Evolutionary conservation across 495 filamentous ascomycete species (phyloP).

Genomic region (Collariella sp.): DNA sequence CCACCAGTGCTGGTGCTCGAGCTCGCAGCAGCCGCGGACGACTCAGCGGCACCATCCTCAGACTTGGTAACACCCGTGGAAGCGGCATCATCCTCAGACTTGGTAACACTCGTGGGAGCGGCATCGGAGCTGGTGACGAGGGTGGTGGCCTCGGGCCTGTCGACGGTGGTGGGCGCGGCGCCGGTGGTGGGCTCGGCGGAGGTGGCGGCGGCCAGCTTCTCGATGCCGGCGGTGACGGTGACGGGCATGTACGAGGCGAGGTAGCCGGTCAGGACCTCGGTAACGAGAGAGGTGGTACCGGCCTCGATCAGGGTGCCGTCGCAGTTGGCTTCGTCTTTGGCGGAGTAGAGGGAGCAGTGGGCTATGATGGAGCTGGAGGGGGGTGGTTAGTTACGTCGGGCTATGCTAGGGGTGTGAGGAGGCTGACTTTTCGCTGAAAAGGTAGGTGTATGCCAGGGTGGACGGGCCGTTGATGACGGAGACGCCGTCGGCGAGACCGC

Average conservation of each 20-base stretch:
- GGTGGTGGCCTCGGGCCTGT: constrained; percentile 17
- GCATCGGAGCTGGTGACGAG: constrained; percentile 10
- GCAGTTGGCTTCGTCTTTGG: background rate
- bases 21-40: constrained; percentile 6
- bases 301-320: background rate
- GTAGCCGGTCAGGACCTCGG: background rate
- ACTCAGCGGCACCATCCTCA: too few relatives aligned
- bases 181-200: background rate
- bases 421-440: background rate
- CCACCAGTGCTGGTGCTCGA: constrained; percentile 27
- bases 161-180: background rate
- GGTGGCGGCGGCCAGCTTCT: constrained; percentile 2
- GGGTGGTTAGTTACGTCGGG: background rate
- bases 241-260: constrained; percentile 14
- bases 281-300: background rate
- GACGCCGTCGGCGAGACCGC: constrained; percentile 18
- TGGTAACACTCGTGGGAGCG: too few relatives aligned
- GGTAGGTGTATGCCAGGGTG: constrained; percentile 19
- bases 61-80: too few relatives aligned
- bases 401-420: background rate
- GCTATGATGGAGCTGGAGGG: background rate
- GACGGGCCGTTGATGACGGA: constrained; percentile 26
- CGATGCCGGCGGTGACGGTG: constrained; percentile 27
- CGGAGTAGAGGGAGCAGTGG: background rate
- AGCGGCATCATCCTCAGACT: too few relatives aligned